Conservation (phyloP, 2,329 filamentous ascomycete genomes). For the Simplicillium aogashimaense region DNA sequence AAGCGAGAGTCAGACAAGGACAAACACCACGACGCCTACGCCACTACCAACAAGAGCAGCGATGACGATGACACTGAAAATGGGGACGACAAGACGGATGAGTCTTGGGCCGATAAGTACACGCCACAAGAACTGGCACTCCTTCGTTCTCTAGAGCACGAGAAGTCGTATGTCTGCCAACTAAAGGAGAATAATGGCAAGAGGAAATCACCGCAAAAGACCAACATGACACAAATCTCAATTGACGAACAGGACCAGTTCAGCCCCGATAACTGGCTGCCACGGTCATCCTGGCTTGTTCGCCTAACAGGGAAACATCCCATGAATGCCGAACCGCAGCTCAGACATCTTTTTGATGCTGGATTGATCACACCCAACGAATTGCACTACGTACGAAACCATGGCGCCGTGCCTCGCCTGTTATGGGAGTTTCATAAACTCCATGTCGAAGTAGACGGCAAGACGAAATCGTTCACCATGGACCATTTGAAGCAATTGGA, state of each 20-base stretch:
- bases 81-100: constrained; percentile 6
- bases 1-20: constrained; percentile 9
- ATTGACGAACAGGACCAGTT: constrained; percentile 41
- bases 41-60: not conserved
- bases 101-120: constrained; percentile 15
- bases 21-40: constrained; percentile 13
- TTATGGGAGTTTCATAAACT: constrained; percentile 38
- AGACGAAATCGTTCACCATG: constrained; percentile 27
- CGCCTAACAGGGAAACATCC: constrained; percentile 43
- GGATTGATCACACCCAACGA: constrained; percentile 40
- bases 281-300: constrained; percentile 32
- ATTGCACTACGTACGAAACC: constrained; percentile 42
- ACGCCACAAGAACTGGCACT: constrained; percentile 30
- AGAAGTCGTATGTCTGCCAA: constrained; percentile 28
- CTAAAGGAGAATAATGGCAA: constrained; percentile 28
- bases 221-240: constrained; percentile 14
- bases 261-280: constrained; percentile 43
- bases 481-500: constrained; percentile 31
- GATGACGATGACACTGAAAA: constrained; percentile 1
- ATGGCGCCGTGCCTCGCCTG: constrained; percentile 39
- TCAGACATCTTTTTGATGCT: constrained; percentile 30
- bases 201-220: constrained; percentile 9
- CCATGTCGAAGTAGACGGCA: constrained; percentile 28
- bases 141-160: constrained; percentile 27
- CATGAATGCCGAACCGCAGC: constrained; percentile 36